Evolutionary conservation across 306 rosid species (phyloP).

Genomic region (Gastrolobium bilobum): DNA sequence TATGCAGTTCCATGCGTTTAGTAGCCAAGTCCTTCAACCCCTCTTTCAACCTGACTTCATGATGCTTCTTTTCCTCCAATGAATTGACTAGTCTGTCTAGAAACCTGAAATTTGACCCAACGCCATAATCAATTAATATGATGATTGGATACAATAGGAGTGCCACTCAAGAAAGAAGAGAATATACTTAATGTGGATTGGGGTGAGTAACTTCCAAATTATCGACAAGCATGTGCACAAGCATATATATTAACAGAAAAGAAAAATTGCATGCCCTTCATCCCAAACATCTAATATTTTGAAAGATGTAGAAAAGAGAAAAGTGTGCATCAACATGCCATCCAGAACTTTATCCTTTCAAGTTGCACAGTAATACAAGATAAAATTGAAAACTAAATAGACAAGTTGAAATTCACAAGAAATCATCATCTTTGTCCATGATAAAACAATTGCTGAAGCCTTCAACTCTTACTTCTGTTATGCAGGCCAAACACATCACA

Average conservation of each 20-base stretch:
- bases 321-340: conserved; percentile 5
- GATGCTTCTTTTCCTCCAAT: conserved; percentile 92
- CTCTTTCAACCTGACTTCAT: conserved; percentile 86
- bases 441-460: conserved; percentile 9
- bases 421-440: conserved; percentile 2
- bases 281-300: conserved; percentile 2
- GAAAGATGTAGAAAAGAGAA: not conserved
- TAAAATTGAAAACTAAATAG: conserved; percentile 7
- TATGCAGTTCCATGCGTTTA: conserved; percentile 91
- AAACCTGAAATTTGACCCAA: conserved; percentile 73
- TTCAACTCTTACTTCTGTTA: conserved; percentile 30
- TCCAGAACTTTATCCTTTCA: not conserved
- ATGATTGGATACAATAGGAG: conserved; percentile 7
- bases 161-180: conserved; percentile 31
- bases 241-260: not conserved
- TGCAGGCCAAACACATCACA: conserved; percentile 15
- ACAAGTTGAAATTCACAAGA: conserved; percentile 15
- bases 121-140: conserved; percentile 25
- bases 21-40: conserved; percentile 83
- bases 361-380: not conserved
- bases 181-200: not conserved
- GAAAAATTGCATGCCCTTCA: conserved; percentile 3
- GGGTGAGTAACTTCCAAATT: conserved; percentile 27
- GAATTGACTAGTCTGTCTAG: conserved; percentile 82
- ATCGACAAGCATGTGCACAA: not conserved